These are phyloP conservation scores for Penicillium pulvis DNA, from an alignment of 495 filamentous ascomycete genomes.

Conservation along the genomic window DNA sequence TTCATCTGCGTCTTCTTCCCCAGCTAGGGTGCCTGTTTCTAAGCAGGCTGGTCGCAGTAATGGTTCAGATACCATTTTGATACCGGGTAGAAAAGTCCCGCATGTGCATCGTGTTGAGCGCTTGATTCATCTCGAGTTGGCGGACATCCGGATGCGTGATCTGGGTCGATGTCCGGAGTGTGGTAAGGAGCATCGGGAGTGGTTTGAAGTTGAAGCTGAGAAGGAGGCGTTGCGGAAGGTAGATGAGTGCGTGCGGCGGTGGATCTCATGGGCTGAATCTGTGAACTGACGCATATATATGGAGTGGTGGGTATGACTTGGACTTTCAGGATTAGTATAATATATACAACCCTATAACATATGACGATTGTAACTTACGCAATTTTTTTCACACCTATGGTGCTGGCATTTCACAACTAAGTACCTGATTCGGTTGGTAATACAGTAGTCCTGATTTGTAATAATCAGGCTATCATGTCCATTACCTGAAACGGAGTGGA, in stretches of 20 bases:
- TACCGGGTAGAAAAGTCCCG: constrained; percentile 69
- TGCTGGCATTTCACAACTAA: no score
- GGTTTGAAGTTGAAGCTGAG: constrained; percentile 88
- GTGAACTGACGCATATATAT: neutral
- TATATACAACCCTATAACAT: neutral
- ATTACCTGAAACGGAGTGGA: no score
- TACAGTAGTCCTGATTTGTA: no score
- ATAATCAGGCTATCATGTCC: no score
- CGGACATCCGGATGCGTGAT: constrained; percentile 65
- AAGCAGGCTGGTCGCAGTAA: constrained; percentile 8
- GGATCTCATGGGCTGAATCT: constrained; percentile 78
- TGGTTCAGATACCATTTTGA: constrained; percentile 10
- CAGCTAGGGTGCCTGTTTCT: constrained; percentile 16
- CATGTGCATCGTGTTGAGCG: constrained; percentile 88
- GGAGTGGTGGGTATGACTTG: neutral
- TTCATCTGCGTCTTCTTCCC: constrained; percentile 35
- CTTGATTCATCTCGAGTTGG: constrained; percentile 87
- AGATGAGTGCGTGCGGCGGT: constrained; percentile 82
- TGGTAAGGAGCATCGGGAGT: constrained; percentile 88
- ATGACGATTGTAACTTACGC: no score
- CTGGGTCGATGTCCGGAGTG: constrained; percentile 74
- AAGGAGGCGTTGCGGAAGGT: constrained; percentile 70
- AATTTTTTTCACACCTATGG: no score
- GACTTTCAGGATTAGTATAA: neutral
- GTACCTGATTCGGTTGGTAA: no score